phyloP scores from a whole-genome alignment of 1,139 yeast species.

The Zygoascus sp. region DNA sequence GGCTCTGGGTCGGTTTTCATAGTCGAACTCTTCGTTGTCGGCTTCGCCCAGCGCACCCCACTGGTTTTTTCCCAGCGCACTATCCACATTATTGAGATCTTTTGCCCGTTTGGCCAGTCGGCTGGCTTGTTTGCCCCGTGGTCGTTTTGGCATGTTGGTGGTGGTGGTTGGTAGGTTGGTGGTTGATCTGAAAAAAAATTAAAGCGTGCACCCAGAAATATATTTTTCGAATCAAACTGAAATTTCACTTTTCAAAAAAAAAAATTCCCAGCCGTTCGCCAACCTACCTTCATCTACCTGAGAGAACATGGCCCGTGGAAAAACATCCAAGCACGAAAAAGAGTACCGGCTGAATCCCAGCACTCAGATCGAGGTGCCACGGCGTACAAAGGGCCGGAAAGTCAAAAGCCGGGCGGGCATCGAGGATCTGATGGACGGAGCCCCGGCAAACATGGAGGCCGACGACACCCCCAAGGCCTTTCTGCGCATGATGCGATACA shows the following conservation, averaged over 20 bases:
- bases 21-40: slow-evolving; percentile 34
- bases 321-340: slow-evolving; percentile 2
- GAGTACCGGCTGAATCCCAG: not conserved
- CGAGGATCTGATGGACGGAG: slow-evolving; percentile 5
- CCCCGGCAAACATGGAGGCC: slow-evolving; percentile 11
- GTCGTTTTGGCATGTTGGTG: slow-evolving; percentile 28
- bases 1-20: slow-evolving; percentile 33
- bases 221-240: too few species aligned
- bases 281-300: not conserved
- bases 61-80: slow-evolving; percentile 19
- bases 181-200: slow-evolving; percentile 5
- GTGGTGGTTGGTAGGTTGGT: not conserved
- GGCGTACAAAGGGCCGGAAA: not conserved
- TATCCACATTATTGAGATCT: slow-evolving; percentile 22
- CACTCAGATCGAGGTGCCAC: not conserved
- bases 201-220: not conserved
- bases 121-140: slow-evolving; percentile 27
- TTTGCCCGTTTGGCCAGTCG: slow-evolving; percentile 25
- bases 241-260: too few species aligned
- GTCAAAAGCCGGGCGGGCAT: slow-evolving; percentile 4
- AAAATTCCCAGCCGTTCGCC: slow-evolving; percentile 4
- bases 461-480: slow-evolving; percentile 35
- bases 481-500: slow-evolving; percentile 29
- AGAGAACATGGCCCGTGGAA: not conserved
- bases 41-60: slow-evolving; percentile 26